Evolutionary conservation across 1,284 basidiomycete genomes (phyloP).

Genomic region (Tremellales sp.): DNA sequence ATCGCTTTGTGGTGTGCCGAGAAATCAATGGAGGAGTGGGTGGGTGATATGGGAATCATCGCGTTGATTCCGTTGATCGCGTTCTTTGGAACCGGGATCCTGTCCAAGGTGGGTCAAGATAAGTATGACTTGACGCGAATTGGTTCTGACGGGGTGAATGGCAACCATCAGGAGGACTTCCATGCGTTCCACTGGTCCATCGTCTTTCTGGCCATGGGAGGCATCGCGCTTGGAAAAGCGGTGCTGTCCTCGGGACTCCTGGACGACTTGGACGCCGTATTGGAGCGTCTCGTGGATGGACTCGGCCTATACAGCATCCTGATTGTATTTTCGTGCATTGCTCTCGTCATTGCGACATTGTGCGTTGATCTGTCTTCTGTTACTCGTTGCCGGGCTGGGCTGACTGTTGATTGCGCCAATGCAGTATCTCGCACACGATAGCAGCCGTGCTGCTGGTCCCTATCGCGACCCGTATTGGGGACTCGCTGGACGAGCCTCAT

Average conservation of each 20-base stretch:
- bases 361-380: slow-evolving; percentile 21
- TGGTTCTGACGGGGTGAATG: not conserved
- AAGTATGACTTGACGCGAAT: not conserved
- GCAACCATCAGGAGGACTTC: slow-evolving; percentile 71
- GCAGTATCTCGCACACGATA: slow-evolving; percentile 85
- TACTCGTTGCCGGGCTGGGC: not conserved
- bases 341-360: slow-evolving; percentile 66
- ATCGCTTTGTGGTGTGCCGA: slow-evolving; percentile 91
- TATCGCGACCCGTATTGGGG: slow-evolving; percentile 87
- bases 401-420: slow-evolving; percentile 1
- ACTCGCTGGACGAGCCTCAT: slow-evolving; percentile 64
- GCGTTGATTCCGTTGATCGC: slow-evolving; percentile 89
- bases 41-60: slow-evolving; percentile 98
- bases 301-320: slow-evolving; percentile 77
- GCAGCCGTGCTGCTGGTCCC: slow-evolving; percentile 94
- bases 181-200: slow-evolving; percentile 93
- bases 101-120: slow-evolving; percentile 71
- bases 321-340: slow-evolving; percentile 72
- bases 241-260: slow-evolving; percentile 87
- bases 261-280: slow-evolving; percentile 66
- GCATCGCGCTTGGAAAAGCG: slow-evolving; percentile 92
- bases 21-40: slow-evolving; percentile 67
- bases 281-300: slow-evolving; percentile 67
- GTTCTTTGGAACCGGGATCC: slow-evolving; percentile 90
- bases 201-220: slow-evolving; percentile 95